These are phyloP conservation scores for Agroathelia rolfsii DNA, from an alignment of 1,284 basidiomycete species.

Conservation along the genomic window DNA sequence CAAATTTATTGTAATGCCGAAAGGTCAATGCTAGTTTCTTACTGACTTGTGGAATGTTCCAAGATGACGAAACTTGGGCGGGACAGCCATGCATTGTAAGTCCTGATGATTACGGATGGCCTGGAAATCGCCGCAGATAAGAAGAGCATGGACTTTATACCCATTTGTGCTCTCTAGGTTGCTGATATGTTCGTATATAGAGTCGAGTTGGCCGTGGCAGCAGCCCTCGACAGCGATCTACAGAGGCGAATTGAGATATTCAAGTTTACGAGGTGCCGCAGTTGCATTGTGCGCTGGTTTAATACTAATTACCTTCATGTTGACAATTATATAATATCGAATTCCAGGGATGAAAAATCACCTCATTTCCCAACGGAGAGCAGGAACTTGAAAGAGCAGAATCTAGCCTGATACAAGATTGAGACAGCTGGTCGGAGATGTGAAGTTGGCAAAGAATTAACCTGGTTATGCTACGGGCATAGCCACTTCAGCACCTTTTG, in stretches of 20 bases:
- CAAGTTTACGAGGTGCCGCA: too few species aligned
- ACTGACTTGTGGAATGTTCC: conserved; percentile 79
- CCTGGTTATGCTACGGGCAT: too few species aligned
- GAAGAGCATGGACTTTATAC: conserved; percentile 73
- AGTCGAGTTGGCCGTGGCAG: conserved; percentile 84
- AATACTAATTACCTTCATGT: too few species aligned
- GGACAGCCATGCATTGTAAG: conserved; percentile 85
- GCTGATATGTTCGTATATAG: conserved; percentile 76
- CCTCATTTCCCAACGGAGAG: too few species aligned
- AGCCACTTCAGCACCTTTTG: too few species aligned
- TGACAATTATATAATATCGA: too few species aligned
- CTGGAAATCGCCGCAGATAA: conserved; percentile 95
- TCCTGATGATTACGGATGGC: conserved; percentile 84
- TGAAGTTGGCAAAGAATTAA: too few species aligned
- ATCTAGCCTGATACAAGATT: too few species aligned
- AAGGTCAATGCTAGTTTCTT: conserved; percentile 12
- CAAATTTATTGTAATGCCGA: conserved; percentile 1
- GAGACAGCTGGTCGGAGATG: too few species aligned
- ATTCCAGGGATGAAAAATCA: too few species aligned
- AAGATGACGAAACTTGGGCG: conserved; percentile 78
- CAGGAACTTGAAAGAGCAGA: too few species aligned
- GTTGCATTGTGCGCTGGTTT: too few species aligned
- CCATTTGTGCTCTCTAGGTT: conserved; percentile 50
- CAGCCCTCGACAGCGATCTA: conserved; percentile 92
- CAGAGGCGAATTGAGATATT: neutral